Conservation (phyloP, 2,329 filamentous ascomycete genomes). For the Beauveria bassiana region DNA sequence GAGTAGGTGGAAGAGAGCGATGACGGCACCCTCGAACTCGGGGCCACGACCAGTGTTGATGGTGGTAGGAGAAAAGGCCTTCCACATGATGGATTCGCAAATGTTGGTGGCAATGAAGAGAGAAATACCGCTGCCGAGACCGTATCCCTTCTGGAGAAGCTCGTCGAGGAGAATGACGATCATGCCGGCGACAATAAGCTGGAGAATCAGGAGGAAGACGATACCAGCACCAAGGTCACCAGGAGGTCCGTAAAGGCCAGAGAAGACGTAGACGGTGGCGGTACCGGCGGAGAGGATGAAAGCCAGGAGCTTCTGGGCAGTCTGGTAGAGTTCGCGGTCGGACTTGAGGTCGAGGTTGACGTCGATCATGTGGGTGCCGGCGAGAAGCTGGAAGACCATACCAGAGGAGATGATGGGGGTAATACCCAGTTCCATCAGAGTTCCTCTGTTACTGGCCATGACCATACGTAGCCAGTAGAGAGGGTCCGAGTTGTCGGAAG, state of each 20-base stretch:
- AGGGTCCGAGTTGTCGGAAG: constrained; percentile 95
- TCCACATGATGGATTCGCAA: constrained; percentile 99
- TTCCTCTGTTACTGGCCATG: constrained; percentile 97
- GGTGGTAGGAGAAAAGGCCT: constrained; percentile 97
- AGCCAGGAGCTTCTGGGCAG: constrained; percentile 96
- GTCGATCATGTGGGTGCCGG: constrained; percentile 98
- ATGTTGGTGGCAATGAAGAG: constrained; percentile 99
- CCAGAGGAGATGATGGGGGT: constrained; percentile 98
- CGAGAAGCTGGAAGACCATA: constrained; percentile 99
- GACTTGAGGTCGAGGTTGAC: constrained; percentile 99
- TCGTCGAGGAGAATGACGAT: constrained; percentile 99
- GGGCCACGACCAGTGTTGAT: constrained; percentile 99
- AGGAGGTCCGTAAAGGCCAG: constrained; percentile 92
- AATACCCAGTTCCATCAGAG: constrained; percentile 92
- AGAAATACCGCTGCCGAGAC: constrained; percentile 95
- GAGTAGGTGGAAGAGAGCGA: constrained; percentile 94
- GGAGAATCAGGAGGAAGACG: constrained; percentile 95
- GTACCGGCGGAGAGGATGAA: constrained; percentile 97
- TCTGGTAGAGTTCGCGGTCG: constrained; percentile 99
- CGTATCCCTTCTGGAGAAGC: constrained; percentile 98
- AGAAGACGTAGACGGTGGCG: constrained; percentile 96
- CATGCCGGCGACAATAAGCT: constrained; percentile 93
- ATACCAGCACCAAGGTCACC: constrained; percentile 96
- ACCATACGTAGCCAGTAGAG: constrained; percentile 99
- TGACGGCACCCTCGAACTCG: constrained; percentile 97